These are phyloP conservation scores for Phaffomyces opuntiae DNA, from an alignment of 805 yeast genomes.

Conservation along the genomic window DNA sequence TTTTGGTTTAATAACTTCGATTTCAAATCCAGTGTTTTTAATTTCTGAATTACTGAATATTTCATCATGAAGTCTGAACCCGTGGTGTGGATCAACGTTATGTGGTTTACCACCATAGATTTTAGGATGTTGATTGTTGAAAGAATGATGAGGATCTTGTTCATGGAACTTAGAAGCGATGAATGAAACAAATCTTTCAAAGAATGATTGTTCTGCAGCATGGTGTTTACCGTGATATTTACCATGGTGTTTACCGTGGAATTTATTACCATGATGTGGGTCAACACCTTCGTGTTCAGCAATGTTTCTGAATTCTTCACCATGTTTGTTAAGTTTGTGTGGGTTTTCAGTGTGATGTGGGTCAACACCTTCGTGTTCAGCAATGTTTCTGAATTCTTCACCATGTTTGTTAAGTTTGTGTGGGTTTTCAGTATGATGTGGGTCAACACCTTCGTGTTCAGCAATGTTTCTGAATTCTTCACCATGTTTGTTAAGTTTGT, in stretches of 20 bases:
- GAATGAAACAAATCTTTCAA: not conserved
- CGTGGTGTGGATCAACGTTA: not conserved
- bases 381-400: not conserved
- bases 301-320: not conserved
- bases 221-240: not conserved
- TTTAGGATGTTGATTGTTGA: not conserved
- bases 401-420: not conserved
- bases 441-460: conserved; percentile 1
- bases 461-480: not conserved
- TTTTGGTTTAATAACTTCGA: not conserved
- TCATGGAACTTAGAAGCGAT: not conserved
- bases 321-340: not conserved
- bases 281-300: conserved; percentile 2
- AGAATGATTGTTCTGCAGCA: not conserved
- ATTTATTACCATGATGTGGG: conserved; percentile 1
- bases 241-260: not conserved
- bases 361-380: conserved; percentile 2
- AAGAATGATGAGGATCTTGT: not conserved
- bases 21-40: not conserved
- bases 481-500: not conserved
- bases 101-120: too few relatives aligned
- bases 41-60: too few relatives aligned
- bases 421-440: conserved; percentile 1
- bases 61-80: not conserved
- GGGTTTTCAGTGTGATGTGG: conserved; percentile 1